Percentiles rank a stretch among this genome's conserved stretches.
These are phyloP conservation scores for Capsella bursapastoris DNA, from an alignment of 345 rosid species.

Conservation along the genomic window DNA sequence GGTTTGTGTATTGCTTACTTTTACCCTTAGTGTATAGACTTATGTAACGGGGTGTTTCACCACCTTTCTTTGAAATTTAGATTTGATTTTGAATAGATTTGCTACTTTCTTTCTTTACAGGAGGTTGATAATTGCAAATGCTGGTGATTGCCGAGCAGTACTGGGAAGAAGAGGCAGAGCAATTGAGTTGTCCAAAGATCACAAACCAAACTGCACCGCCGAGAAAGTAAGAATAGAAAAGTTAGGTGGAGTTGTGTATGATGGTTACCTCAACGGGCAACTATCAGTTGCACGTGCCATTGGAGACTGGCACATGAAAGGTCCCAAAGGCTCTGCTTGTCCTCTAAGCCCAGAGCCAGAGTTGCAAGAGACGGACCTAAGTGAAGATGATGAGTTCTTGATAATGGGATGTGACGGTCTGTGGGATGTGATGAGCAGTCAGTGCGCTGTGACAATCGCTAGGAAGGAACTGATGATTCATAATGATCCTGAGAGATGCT, in stretches of 20 bases:
- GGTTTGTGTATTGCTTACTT: constrained; percentile 8
- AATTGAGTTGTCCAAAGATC: constrained; percentile 90
- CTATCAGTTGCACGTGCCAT: constrained; percentile 96
- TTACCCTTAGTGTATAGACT: neutral
- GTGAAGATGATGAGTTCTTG: constrained; percentile 94
- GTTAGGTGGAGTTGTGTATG: constrained; percentile 89
- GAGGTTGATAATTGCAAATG: constrained; percentile 82
- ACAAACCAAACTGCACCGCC: constrained; percentile 77
- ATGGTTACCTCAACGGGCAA: constrained; percentile 96
- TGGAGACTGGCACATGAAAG: constrained; percentile 99
- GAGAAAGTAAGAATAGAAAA: constrained; percentile 87
- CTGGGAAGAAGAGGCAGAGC: constrained; percentile 91
- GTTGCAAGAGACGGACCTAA: constrained; percentile 65
- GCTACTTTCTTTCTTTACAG: constrained; percentile 45
- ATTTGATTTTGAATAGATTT: constrained; percentile 13
- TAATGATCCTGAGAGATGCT: constrained; percentile 95
- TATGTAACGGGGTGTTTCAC: neutral
- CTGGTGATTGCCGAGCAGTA: constrained; percentile 98
- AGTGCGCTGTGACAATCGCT: constrained; percentile 81
- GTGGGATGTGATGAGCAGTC: constrained; percentile 99
- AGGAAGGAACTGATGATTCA: constrained; percentile 91
- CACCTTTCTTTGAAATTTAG: neutral
- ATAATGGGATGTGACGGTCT: constrained; percentile 97
- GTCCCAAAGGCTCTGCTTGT: constrained; percentile 82
- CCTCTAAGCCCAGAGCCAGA: constrained; percentile 95